These are phyloP conservation scores for Salvia miltiorrhiza DNA, from an alignment of 257 asterid genomes.

Conservation along the genomic window DNA sequence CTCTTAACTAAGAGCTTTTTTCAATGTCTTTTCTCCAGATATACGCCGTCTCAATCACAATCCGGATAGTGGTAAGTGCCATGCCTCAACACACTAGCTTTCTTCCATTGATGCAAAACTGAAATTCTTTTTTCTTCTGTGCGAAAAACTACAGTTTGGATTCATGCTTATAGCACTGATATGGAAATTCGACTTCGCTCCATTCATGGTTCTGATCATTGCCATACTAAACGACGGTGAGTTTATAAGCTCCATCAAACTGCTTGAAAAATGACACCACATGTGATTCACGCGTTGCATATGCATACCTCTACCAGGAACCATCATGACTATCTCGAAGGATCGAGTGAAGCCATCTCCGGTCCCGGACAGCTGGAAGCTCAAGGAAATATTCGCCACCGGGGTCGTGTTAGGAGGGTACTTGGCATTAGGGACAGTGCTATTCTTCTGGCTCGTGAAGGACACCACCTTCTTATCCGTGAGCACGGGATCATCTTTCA, in stretches of 20 bases:
- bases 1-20: slow-evolving; percentile 3
- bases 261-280: not conserved
- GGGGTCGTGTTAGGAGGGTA: slow-evolving; percentile 89
- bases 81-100: not conserved
- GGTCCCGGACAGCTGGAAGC: slow-evolving; percentile 92
- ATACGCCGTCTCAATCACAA: slow-evolving; percentile 87
- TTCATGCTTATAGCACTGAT: slow-evolving; percentile 92
- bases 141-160: slow-evolving; percentile 63
- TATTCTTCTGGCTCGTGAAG: slow-evolving; percentile 71
- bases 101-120: not conserved
- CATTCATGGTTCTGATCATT: slow-evolving; percentile 91
- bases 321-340: slow-evolving; percentile 96
- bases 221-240: slow-evolving; percentile 94
- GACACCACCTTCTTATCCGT: slow-evolving; percentile 77
- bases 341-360: slow-evolving; percentile 99
- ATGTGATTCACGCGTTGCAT: not conserved
- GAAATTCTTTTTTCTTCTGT: not conserved
- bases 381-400: slow-evolving; percentile 80
- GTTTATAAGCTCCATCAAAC: slow-evolving; percentile 7
- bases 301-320: slow-evolving; percentile 48
- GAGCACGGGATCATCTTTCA: slow-evolving; percentile 1
- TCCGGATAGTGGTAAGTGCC: slow-evolving; percentile 85
- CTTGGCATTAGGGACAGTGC: slow-evolving; percentile 73
- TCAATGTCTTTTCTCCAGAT: slow-evolving; percentile 45
- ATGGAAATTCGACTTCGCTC: slow-evolving; percentile 89